phyloP scores from a whole-genome alignment of 2,329 filamentous ascomycete genomes.

The Trichoderma sp. region DNA sequence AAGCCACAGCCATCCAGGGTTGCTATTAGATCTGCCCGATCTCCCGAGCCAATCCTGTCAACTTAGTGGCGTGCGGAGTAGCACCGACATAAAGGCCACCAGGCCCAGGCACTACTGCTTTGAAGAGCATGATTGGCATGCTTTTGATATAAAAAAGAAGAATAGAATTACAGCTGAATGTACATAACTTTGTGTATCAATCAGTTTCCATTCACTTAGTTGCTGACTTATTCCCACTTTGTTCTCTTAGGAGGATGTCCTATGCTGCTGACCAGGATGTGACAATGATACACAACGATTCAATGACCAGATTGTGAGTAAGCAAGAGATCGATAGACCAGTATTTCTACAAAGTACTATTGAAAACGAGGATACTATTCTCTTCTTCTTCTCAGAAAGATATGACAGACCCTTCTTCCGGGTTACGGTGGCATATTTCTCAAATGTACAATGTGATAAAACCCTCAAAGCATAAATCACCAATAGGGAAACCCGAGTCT shows the following conservation, averaged over 20 bases:
- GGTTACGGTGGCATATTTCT: not conserved
- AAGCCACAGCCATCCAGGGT: constrained; percentile 13
- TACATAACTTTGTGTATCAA: not conserved
- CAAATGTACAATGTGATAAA: not conserved
- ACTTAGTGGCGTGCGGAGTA: constrained; percentile 12
- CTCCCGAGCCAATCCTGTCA: constrained; percentile 14
- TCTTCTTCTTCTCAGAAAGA: not conserved
- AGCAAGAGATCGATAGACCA: too few species aligned
- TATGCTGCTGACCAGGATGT: not conserved
- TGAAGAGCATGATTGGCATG: not conserved
- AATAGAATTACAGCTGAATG: not conserved
- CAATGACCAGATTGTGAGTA: not conserved
- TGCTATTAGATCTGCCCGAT: constrained; percentile 11
- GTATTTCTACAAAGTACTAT: not conserved
- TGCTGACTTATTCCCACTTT: not conserved
- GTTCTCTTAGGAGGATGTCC: not conserved
- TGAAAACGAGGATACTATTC: not conserved
- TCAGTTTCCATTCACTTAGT: not conserved
- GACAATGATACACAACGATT: not conserved
- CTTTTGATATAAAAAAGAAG: not conserved
- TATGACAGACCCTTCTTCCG: not conserved
- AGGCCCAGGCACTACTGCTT: not conserved
- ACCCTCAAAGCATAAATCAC: not conserved
- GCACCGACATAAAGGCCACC: not conserved
- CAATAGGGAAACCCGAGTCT: not conserved